A percentile compares a stretch with the other conserved stretches of the same genome.
phyloP scores from a whole-genome alignment of 139 green algal genomes.

The Penium margaritaceum region DNA sequence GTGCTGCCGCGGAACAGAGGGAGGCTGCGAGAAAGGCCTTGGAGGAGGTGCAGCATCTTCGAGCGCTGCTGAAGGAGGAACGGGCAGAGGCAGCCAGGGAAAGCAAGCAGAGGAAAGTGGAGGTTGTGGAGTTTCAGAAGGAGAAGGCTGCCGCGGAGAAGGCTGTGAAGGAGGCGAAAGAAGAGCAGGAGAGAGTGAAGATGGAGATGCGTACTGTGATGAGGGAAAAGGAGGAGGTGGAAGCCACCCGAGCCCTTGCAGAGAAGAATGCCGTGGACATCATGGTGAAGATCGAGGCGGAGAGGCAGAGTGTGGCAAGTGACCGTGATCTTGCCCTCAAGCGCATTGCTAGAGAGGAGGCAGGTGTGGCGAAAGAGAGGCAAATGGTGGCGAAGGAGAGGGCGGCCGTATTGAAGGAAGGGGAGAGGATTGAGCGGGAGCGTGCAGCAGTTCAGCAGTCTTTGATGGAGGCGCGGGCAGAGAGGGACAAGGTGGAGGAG shows the following conservation, averaged over 20 bases:
- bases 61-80: no score
- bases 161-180: not conserved
- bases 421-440: constrained; percentile 2
- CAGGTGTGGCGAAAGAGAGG: not conserved
- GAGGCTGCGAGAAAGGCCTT: no score
- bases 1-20: no score
- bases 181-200: not conserved
- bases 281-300: not conserved
- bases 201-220: not conserved
- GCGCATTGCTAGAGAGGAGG: not conserved
- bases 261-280: not conserved
- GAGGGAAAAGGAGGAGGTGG: not conserved
- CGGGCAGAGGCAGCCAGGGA: no score
- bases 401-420: not conserved
- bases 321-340: not conserved
- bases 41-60: no score
- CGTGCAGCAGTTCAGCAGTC: not conserved
- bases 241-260: not conserved
- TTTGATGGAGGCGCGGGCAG: not conserved
- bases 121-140: not conserved
- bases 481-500: not conserved
- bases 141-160: not conserved
- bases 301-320: not conserved
- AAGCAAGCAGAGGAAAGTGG: no score
- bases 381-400: constrained; percentile 2